A percentile compares a stretch with the other conserved stretches of the same genome.
These are phyloP conservation scores for Colletotrichum spaethianum DNA, from an alignment of 2,329 filamentous ascomycete species.

Conservation along the genomic window DNA sequence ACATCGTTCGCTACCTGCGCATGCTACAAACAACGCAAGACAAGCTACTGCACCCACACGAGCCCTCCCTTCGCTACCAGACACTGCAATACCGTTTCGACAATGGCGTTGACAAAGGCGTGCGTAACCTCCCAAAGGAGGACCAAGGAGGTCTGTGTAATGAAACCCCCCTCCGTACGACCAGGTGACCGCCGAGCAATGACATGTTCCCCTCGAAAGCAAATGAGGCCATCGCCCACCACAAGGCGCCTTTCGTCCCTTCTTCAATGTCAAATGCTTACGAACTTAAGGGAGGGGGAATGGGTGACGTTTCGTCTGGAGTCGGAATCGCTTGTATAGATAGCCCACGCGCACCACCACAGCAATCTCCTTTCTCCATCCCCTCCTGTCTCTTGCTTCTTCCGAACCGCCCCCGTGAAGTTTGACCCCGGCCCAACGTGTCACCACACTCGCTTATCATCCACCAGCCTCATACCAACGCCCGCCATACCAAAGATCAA, in stretches of 20 bases:
- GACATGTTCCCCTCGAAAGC: background rate
- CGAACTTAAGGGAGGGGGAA: background rate
- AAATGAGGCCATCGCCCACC: background rate
- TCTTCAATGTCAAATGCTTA: background rate
- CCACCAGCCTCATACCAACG: background rate
- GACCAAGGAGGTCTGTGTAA: background rate
- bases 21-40: slow-evolving; percentile 1
- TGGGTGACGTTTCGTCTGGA: slow-evolving; percentile 39
- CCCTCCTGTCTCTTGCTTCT: background rate
- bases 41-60: slow-evolving; percentile 29
- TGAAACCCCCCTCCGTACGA: background rate
- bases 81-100: background rate
- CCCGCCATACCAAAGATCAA: background rate
- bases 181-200: background rate
- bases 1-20: background rate
- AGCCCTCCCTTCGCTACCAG: background rate
- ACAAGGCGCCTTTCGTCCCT: slow-evolving; percentile 4
- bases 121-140: background rate
- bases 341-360: background rate
- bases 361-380: background rate
- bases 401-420: background rate
- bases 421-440: background rate
- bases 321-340: slow-evolving; percentile 2
- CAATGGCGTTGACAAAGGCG: background rate
- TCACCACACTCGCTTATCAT: slow-evolving; percentile 1